Base-by-base conservation (phyloP, 164 flowering plant genomes). In the Magnolia kwangsiensis region DNA sequence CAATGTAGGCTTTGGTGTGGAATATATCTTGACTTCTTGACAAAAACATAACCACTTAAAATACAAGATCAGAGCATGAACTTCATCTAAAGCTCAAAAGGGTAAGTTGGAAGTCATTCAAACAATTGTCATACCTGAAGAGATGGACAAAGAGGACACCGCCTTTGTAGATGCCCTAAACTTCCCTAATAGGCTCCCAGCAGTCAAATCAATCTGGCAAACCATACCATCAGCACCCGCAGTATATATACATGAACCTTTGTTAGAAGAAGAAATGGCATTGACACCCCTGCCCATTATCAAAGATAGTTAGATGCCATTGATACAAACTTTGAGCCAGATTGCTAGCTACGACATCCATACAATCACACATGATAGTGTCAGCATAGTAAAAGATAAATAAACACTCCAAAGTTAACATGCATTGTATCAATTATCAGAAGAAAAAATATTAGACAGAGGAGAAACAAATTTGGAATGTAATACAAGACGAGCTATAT, bases 141-240 rank as follows among this genome's bases (percentile, higher is more conserved):
- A 94, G 74, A 96, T 84, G 78, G 90, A 81, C 72, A 96, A 78
- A 37, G 87, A 87, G 24, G 98, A 90, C 80, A 92, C 83, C 51
- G 91, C 89, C 77, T 88, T 92, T 61, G 90, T 79, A 65, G 94
- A 91, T 88, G 98, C 91, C 81, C 73, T 89, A 71, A 94, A 92
- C 83, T 88, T 94, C 71, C 81, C 84, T 82, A 90, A 78, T 50
- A 89, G 75, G 72, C 80, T 89, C 31, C 99, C 98, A 10, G 87
- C 78, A 65, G 70, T 69, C 29, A 85, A 78, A 80, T 94, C 96
- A 81, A 90, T 84, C 84, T 89, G 81, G 83, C 91, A 92, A 72
- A 91, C 76, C 93, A 92, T 89, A 58, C 99, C 99, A 90, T 96
- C 98, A 78, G 83, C 90, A 63, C 99, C 98, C 7, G 90, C 91